Percentiles rank a stretch among this genome's conserved stretches.
Evolutionary conservation across 1,139 yeast species (phyloP).

Genomic region (Nadsonia starkeyi-henricii): DNA sequence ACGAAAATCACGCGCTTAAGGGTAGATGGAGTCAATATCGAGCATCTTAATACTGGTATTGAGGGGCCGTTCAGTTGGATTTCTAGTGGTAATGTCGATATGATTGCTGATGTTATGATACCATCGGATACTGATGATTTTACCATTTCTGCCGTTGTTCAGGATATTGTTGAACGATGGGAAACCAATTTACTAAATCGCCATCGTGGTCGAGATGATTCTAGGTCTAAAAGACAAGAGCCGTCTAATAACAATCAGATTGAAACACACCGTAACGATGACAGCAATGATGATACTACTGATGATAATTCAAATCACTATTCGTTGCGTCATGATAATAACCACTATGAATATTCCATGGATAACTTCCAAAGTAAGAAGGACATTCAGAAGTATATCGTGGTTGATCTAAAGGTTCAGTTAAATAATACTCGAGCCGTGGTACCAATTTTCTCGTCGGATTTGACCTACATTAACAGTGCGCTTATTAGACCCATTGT

Average conservation of each 20-base stretch:
- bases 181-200: conserved; percentile 17
- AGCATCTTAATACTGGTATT: conserved; percentile 78
- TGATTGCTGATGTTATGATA: conserved; percentile 78
- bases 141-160: conserved; percentile 23
- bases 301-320: neutral
- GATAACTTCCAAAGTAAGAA: conserved; percentile 3
- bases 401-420: conserved; percentile 63
- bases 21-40: conserved; percentile 72
- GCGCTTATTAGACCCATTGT: conserved; percentile 91
- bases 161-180: conserved; percentile 30
- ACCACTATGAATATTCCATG: neutral
- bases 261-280: neutral
- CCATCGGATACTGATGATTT: conserved; percentile 45
- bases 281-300: neutral
- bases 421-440: conserved; percentile 77
- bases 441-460: conserved; percentile 76
- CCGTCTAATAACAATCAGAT: neutral
- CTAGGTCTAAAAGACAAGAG: too few species aligned
- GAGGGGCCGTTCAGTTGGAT: conserved; percentile 98
- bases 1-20: conserved; percentile 63
- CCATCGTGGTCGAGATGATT: conserved; percentile 5
- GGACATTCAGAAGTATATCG: conserved; percentile 40
- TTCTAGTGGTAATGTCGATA: conserved; percentile 77
- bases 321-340: neutral
- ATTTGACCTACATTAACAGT: conserved; percentile 73